Evolutionary conservation across 371 early-diverging fungal genomes (phyloP), one percentile per base, ranked within the genome.

Genomic region (Funneliformis caledonium): DNA sequence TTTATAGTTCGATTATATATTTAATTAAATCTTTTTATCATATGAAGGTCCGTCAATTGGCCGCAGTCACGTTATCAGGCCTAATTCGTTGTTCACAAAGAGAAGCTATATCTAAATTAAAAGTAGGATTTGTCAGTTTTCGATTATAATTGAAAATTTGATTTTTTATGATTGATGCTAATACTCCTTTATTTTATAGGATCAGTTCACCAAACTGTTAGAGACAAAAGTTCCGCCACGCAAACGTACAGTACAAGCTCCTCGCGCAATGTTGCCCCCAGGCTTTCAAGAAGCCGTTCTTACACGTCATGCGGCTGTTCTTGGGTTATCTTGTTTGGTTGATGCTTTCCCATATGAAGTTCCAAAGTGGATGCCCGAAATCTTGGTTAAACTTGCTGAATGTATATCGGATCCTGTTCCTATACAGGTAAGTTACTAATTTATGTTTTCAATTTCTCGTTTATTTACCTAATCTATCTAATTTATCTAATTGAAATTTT

Each of bases 331-430:
- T 16, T 91, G 94, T 6, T 85, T 97, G 26, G 87, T 97, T 5
- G 89, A 91, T 76, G 96, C 97, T 1, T 97, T 95, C 83, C 98
- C 98, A 8, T 97, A 97, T 80, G 95, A 94, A 22, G 92, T 97
- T 2, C 97, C 97, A 5, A 87, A 89, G 64, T 97, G 96, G 96
- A 92, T 97, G 93, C 97, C 98, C 1, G 88, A 85, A 37, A 91
- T 93, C 22, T 85, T 97, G 78, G 92, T 94, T 56, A 83, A 84
- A 76, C 83, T 97, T 64, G 91, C 96, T 6, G 84, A 84, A 9
- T 96, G 93, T 86, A 89, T 93, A 65, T 91, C 93, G n/a, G 97
- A 96, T 81, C 96, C 95, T 12, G 92, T 92, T 9, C 97, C 96
- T 10, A 93, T 97, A 80, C 90, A 91, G 87, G 93, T 92, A 86